Evolutionary conservation across 1,284 basidiomycete genomes (phyloP), one percentile per base, ranked within the genome.

Genomic region (Pisolithus thermaeus): DNA sequence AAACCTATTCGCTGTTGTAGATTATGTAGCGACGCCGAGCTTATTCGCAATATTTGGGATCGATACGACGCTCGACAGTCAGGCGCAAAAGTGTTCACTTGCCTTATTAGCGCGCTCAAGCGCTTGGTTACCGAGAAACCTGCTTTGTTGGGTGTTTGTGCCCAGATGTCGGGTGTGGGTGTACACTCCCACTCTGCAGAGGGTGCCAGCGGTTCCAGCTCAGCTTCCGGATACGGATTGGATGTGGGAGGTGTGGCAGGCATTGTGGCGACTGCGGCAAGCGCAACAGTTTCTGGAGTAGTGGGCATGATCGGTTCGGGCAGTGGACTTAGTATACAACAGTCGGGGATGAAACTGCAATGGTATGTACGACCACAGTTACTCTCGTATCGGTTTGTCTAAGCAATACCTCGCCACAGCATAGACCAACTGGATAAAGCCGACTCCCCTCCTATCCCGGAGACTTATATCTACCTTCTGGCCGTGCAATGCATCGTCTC

Each of bases 391-490:
- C 12, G 28, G 47, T 20, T 46, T 16, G 39, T 14, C 53, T 39
- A 5, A 53, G 30, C 39, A 28, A 39, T 35, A 53, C 46, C 37
- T 49, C 32, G 28, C 28, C 39, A 22, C 58, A 95, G 93, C 63
- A 96, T 97, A 59, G 94, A 97, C 64, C 94, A 97, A 66, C 81
- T 96, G 16, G 94, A 97, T 72, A 97, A 99, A 69, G 86, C 92
- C 0, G 97, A 99, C 61, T 84, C 95, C 0, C 97, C 97, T 0
- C 75, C 81, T 0, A 91, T 96, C 46, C 94, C 94, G 0, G 93
- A 98, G 55, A 81, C 90, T 0, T 98, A 99, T 67, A 80, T 93
- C 52, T 97, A 95, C 65, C 83, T 97, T 1, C 81, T 99, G 1
- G 89, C 87, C 1, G 78, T 97, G 0, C 94, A 98, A 62, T 93